phyloP scores from a whole-genome alignment of 306 rosid species.

The Quercus aquifolioides region DNA sequence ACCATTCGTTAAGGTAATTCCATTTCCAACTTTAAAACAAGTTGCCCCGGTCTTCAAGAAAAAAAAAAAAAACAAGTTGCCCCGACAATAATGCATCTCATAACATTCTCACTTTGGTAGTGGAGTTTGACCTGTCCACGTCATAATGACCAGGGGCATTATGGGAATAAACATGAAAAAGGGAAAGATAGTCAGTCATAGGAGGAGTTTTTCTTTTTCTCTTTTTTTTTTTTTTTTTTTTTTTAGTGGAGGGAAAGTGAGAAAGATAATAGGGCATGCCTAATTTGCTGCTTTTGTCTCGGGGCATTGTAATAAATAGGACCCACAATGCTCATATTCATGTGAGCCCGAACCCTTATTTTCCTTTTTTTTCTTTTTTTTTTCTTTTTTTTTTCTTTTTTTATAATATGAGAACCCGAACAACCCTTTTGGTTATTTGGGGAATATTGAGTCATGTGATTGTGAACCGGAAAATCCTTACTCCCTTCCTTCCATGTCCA shows the following conservation, averaged over 20 bases:
- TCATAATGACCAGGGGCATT: neutral
- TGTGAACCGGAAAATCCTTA: constrained; percentile 23
- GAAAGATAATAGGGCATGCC: neutral
- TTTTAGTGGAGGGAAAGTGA: no score
- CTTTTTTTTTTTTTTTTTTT: no score
- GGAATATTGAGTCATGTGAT: constrained; percentile 27
- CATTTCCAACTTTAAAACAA: no score
- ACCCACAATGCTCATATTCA: constrained; percentile 5
- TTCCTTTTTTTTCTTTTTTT: no score
- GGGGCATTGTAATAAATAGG: constrained; percentile 5
- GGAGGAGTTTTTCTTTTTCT: no score
- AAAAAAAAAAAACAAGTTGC: no score
- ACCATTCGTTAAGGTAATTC: no score
- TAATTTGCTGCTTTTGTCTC: constrained; percentile 12
- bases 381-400: neutral
- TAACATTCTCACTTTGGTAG: neutral
- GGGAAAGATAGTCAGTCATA: neutral
- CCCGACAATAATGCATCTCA: no score
- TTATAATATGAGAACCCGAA: constrained; percentile 20
- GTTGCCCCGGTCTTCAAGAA: no score
- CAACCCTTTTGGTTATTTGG: neutral
- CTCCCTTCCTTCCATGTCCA: neutral
- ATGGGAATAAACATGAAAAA: neutral
- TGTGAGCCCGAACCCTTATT: constrained; percentile 25
- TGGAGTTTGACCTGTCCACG: constrained; percentile 1